phyloP scores from a whole-genome alignment of 768 basidiomycete genomes.

The Clitopilus passeckerianus region DNA sequence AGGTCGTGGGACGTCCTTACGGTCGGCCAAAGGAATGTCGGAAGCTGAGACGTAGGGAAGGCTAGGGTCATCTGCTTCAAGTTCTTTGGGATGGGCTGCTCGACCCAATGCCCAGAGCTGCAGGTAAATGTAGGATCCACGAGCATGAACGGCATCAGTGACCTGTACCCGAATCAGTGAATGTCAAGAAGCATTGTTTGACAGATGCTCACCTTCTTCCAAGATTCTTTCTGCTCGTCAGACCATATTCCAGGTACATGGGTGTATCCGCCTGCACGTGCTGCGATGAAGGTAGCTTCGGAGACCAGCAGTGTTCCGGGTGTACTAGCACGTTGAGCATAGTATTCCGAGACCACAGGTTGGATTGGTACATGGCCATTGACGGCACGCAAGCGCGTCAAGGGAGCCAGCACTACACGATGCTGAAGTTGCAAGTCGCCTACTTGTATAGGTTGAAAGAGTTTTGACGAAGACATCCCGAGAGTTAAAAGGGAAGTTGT shows the following conservation, averaged over 20 bases:
- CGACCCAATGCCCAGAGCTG: constrained; percentile 60
- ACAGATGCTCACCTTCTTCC: constrained; percentile 40
- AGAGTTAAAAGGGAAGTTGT: not conserved
- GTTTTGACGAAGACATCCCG: constrained; percentile 8
- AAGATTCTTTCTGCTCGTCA: constrained; percentile 49
- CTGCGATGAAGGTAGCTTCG: constrained; percentile 46
- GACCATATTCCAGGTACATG: constrained; percentile 54
- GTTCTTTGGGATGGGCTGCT: constrained; percentile 23
- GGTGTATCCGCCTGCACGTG: constrained; percentile 35
- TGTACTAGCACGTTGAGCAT: constrained; percentile 35
- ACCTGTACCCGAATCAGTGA: constrained; percentile 27
- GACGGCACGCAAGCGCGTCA: constrained; percentile 17
- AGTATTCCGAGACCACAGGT: constrained; percentile 38
- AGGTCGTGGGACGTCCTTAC: constrained; percentile 26
- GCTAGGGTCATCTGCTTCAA: constrained; percentile 28
- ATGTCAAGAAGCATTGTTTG: constrained; percentile 7
- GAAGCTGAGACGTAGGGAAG: constrained; percentile 30
- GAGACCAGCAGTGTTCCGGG: constrained; percentile 49
- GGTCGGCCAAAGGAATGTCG: constrained; percentile 16
- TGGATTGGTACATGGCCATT: constrained; percentile 22
- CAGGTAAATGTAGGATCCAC: constrained; percentile 40
- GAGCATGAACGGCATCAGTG: constrained; percentile 47
- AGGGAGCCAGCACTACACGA: constrained; percentile 38
- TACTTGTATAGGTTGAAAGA: constrained; percentile 36
- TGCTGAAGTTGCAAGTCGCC: constrained; percentile 32